These are phyloP conservation scores for Asclepias syriaca DNA, from an alignment of 257 asterid genomes.

Conservation along the genomic window DNA sequence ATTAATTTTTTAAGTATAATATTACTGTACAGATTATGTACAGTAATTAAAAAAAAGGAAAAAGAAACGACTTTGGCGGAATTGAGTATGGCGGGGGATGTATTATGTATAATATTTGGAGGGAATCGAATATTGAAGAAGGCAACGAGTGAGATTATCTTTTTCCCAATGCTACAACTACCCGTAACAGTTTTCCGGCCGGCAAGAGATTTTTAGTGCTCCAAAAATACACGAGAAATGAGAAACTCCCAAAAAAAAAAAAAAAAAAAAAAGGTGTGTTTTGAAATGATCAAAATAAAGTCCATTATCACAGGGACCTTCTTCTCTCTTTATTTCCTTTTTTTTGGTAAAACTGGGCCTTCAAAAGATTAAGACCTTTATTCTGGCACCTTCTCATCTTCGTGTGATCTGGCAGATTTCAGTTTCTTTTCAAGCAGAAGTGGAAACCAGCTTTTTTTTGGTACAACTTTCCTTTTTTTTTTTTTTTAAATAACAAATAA, in stretches of 20 bases:
- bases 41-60: not conserved
- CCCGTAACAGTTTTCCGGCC: not conserved
- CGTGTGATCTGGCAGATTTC: not conserved
- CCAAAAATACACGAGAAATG: too few relatives aligned
- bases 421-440: not conserved
- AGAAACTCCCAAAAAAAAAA: too few relatives aligned
- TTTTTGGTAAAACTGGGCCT: not conserved
- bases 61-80: not conserved
- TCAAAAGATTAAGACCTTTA: not conserved
- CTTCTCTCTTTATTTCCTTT: not conserved
- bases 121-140: not conserved
- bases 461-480: not conserved
- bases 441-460: not conserved
- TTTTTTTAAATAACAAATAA: not conserved
- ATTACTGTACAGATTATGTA: too few relatives aligned
- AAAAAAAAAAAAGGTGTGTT: not conserved
- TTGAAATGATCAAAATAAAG: not conserved
- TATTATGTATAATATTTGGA: constrained; percentile 18
- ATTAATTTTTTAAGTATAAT: not conserved
- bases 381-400: not conserved
- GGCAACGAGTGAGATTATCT: constrained; percentile 11
- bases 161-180: not conserved
- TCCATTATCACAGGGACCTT: too few relatives aligned
- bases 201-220: too few relatives aligned
- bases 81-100: constrained; percentile 9